phyloP scores from a whole-genome alignment of 2,329 filamentous ascomycete genomes.

The Fonsecaea multimorphosa region DNA sequence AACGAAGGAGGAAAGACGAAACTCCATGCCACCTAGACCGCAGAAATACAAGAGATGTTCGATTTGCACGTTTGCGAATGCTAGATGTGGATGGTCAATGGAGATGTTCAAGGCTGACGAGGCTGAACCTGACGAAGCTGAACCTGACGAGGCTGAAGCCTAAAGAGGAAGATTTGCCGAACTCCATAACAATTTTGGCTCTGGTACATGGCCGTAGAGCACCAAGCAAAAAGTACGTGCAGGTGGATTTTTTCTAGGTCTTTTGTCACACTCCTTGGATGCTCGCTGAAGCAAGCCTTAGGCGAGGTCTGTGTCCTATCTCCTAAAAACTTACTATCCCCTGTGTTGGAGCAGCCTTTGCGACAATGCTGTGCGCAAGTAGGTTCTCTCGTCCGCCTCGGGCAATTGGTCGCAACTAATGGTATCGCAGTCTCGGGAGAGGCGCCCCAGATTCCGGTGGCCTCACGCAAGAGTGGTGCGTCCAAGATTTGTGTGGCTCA shows the following conservation, averaged over 20 bases:
- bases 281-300: not conserved
- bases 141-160: not conserved
- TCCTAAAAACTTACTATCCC: not conserved
- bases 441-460: constrained; percentile 90
- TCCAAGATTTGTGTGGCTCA: constrained; percentile 36
- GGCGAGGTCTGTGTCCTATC: not conserved
- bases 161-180: constrained; percentile 16
- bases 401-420: constrained; percentile 13
- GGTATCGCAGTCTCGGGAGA: constrained; percentile 83
- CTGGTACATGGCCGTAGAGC: not conserved
- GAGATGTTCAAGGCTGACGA: not conserved
- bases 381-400: constrained; percentile 12
- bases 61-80: not conserved
- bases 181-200: constrained; percentile 19
- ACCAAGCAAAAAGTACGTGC: not conserved
- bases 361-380: constrained; percentile 38
- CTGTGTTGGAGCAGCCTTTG: not conserved
- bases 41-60: not conserved
- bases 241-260: constrained; percentile 7
- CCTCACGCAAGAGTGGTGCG: constrained; percentile 91
- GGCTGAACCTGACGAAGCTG: not conserved
- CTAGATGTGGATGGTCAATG: not conserved
- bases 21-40: not conserved
- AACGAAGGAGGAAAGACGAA: not conserved
- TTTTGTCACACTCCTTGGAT: not conserved